Evolutionary conservation across 192 early-diverging fungal species (phyloP).

Genomic region (Backusella morwellensis): DNA sequence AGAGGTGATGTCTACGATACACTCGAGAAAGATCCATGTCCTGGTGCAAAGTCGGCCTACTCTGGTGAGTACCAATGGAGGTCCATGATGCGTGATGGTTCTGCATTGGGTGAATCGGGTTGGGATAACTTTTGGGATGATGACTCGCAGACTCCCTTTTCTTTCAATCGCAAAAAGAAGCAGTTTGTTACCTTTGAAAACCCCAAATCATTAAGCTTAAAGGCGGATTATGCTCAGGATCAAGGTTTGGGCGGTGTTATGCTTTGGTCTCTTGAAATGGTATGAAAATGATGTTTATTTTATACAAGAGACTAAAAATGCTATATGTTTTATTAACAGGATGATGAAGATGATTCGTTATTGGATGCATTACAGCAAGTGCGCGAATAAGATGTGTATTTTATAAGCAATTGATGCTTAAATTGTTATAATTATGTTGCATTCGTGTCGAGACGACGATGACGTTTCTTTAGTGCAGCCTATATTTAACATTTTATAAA

Average conservation of each 20-base stretch:
- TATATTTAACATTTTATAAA: neutral
- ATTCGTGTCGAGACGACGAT: neutral
- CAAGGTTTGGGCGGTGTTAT: constrained; percentile 58
- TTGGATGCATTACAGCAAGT: constrained; percentile 15
- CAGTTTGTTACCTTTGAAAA: constrained; percentile 77
- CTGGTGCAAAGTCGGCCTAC: constrained; percentile 15
- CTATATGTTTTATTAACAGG: neutral
- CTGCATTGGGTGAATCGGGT: constrained; percentile 17
- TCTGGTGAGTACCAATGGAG: constrained; percentile 36
- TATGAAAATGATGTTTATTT: neutral
- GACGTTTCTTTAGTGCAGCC: neutral
- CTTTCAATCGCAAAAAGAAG: constrained; percentile 54
- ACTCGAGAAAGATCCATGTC: constrained; percentile 21
- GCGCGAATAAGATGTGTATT: neutral
- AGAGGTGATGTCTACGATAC: constrained; percentile 33
- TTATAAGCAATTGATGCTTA: neutral
- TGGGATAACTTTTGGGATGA: constrained; percentile 72
- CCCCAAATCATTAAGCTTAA: constrained; percentile 45
- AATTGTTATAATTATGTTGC: neutral
- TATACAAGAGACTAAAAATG: neutral
- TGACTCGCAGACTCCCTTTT: constrained; percentile 62
- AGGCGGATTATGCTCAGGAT: constrained; percentile 53
- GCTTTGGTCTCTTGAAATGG: constrained; percentile 56
- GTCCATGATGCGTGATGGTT: constrained; percentile 10
- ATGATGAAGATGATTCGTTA: constrained; percentile 18